phyloP scores from a whole-genome alignment of 768 basidiomycete genomes.

The Lyophyllum decastes region DNA sequence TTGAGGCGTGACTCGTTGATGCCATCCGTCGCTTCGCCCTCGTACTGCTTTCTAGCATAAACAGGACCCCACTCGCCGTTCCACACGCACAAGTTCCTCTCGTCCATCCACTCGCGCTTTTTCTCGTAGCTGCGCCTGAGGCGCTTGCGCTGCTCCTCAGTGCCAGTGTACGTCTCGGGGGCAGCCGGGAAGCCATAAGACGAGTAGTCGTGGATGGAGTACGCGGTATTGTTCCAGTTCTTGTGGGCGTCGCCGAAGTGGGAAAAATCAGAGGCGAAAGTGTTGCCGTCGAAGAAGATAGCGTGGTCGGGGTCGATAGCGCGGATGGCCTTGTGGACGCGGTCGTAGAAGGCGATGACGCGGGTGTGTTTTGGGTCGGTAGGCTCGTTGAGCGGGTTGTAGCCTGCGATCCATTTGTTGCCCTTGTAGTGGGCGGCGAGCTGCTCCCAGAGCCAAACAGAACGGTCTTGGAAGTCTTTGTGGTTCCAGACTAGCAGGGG shows the following conservation, averaged over 20 bases:
- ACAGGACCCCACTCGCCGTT: slow-evolving; percentile 88
- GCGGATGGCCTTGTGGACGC: slow-evolving; percentile 70
- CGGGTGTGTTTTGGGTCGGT: slow-evolving; percentile 69
- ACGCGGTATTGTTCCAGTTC: slow-evolving; percentile 71
- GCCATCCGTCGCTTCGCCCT: slow-evolving; percentile 56
- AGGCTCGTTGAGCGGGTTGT: slow-evolving; percentile 85
- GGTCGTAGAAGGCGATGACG: slow-evolving; percentile 67
- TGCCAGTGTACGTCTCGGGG: slow-evolving; percentile 54
- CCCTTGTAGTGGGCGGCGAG: slow-evolving; percentile 74
- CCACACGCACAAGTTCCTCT: slow-evolving; percentile 66
- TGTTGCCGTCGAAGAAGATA: slow-evolving; percentile 85
- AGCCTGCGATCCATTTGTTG: slow-evolving; percentile 85
- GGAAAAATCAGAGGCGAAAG: slow-evolving; percentile 79
- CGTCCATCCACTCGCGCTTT: slow-evolving; percentile 80
- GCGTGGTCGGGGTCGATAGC: slow-evolving; percentile 67
- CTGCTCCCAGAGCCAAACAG: slow-evolving; percentile 76
- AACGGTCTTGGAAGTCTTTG: slow-evolving; percentile 83
- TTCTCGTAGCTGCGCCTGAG: slow-evolving; percentile 63
- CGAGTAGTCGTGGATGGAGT: slow-evolving; percentile 80
- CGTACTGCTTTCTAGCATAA: slow-evolving; percentile 64
- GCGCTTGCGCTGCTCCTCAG: slow-evolving; percentile 50
- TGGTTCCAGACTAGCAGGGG: slow-evolving; percentile 67
- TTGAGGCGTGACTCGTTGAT: slow-evolving; percentile 68
- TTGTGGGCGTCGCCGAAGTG: slow-evolving; percentile 65
- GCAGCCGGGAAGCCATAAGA: slow-evolving; percentile 70